phyloP scores from a whole-genome alignment of 345 rosid species.

The Geranium brycei region DNA sequence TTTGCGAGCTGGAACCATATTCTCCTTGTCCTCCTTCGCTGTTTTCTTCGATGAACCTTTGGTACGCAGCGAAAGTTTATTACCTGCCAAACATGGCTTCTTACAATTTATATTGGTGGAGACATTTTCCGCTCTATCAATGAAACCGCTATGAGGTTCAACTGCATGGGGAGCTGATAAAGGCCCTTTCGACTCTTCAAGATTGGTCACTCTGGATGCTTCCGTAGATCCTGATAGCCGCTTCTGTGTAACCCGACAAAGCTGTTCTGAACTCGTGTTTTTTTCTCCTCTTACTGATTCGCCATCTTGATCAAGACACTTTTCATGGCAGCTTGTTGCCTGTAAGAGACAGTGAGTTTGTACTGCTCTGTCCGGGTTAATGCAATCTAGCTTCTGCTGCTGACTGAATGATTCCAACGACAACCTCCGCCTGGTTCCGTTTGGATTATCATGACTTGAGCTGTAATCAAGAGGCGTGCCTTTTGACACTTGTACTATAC shows the following conservation, averaged over 20 bases:
- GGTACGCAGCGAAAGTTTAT: constrained; percentile 36
- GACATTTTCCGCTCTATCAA: constrained; percentile 5
- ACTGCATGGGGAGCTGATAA: neutral
- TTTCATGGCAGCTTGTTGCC: neutral
- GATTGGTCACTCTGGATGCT: neutral
- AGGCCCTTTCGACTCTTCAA: constrained; percentile 1
- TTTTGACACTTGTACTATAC: constrained; percentile 16
- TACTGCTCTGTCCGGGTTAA: constrained; percentile 9
- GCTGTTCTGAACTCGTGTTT: constrained; percentile 8
- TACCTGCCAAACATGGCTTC: constrained; percentile 14
- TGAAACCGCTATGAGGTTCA: constrained; percentile 11
- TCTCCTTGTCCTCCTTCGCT: constrained; percentile 22
- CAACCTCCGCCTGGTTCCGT: constrained; percentile 20
- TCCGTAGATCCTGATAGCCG: neutral
- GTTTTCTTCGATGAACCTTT: constrained; percentile 15
- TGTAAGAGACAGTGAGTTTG: constrained; percentile 12
- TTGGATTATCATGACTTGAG: constrained; percentile 4
- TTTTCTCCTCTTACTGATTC: constrained; percentile 1
- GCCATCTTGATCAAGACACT: constrained; percentile 2
- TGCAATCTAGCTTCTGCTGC: constrained; percentile 15
- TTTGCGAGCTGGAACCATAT: constrained; percentile 10
- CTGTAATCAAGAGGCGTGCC: constrained; percentile 10
- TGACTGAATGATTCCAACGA: constrained; percentile 24
- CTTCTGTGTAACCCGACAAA: neutral
- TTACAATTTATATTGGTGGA: constrained; percentile 5